Evolutionary conservation across 2,329 filamentous ascomycete species (phyloP).

Genomic region (Diaporthe citriasiana): DNA sequence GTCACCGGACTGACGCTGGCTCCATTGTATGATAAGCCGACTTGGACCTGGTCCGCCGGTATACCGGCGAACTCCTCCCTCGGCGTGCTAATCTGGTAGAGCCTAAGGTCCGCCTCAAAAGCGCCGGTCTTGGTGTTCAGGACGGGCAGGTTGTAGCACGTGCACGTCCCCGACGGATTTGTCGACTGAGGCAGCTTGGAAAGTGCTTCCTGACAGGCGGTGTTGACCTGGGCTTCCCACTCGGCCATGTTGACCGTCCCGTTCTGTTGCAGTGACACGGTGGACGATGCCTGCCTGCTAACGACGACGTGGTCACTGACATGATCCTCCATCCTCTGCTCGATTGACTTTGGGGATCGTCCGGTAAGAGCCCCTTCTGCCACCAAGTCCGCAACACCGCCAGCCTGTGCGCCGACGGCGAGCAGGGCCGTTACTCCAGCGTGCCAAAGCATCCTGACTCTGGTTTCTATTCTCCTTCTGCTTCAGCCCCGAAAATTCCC

Average conservation of each 20-base stretch:
- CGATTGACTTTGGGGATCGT: constrained; percentile 46
- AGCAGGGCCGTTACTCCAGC: constrained; percentile 52
- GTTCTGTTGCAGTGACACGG: constrained; percentile 56
- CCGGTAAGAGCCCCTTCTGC: constrained; percentile 46
- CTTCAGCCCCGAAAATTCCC: constrained; percentile 23
- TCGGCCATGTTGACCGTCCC: constrained; percentile 66
- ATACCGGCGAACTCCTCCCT: constrained; percentile 67
- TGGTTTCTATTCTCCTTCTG: not conserved
- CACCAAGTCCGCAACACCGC: constrained; percentile 50
- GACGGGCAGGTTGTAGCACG: constrained; percentile 86
- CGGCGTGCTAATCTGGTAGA: constrained; percentile 78
- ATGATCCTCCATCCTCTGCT: constrained; percentile 50
- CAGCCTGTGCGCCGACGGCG: constrained; percentile 54
- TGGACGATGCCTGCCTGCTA: constrained; percentile 46
- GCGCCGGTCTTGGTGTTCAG: constrained; percentile 76
- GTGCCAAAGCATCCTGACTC: constrained; percentile 53
- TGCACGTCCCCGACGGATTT: constrained; percentile 82
- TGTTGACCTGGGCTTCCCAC: constrained; percentile 69
- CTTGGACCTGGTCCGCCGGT: constrained; percentile 65
- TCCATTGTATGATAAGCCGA: constrained; percentile 67
- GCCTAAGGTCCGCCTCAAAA: constrained; percentile 82
- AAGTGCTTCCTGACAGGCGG: constrained; percentile 73
- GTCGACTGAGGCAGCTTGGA: constrained; percentile 67
- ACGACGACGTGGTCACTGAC: constrained; percentile 44
- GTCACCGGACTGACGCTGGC: constrained; percentile 65